A percentile compares a stretch with the other conserved stretches of the same genome.
Conservation (phyloP, 2,329 filamentous ascomycete genomes). For the Epichloe coenophiala region DNA sequence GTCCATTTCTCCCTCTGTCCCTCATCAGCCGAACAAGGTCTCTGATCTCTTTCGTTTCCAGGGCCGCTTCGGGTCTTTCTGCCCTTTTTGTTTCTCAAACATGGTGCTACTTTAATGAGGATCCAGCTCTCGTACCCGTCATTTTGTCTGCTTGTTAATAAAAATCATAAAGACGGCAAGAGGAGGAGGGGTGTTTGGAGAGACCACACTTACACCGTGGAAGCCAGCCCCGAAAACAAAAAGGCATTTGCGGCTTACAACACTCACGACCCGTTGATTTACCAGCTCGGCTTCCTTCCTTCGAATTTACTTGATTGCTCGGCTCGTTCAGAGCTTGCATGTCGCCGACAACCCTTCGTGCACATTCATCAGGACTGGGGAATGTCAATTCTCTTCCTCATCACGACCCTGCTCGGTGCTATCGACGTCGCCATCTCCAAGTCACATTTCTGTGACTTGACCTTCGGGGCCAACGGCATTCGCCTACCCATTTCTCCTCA, state of each 20-base stretch:
- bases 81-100: slow-evolving; percentile 10
- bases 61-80: slow-evolving; percentile 5
- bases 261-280: background rate
- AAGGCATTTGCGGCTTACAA: background rate
- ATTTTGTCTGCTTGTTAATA: background rate
- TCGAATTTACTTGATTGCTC: background rate
- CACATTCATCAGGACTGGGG: background rate
- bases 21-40: slow-evolving; percentile 10
- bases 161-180: background rate
- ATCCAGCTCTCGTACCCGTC: slow-evolving; percentile 1
- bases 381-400: background rate
- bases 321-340: background rate
- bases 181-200: slow-evolving; percentile 3
- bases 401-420: background rate
- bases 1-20: slow-evolving; percentile 8
- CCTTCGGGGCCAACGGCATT: background rate
- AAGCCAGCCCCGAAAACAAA: background rate
- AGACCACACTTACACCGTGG: slow-evolving; percentile 3
- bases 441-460: background rate
- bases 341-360: background rate
- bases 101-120: slow-evolving; percentile 12
- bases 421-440: slow-evolving; percentile 7
- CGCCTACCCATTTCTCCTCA: slow-evolving; percentile 7
- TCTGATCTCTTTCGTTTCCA: slow-evolving; percentile 6
- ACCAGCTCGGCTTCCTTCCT: background rate